A percentile compares a stretch with the other conserved stretches of the same genome.
These are phyloP conservation scores for Erythrophleum ivorense DNA, from an alignment of 331 rosid species.

Conservation along the genomic window DNA sequence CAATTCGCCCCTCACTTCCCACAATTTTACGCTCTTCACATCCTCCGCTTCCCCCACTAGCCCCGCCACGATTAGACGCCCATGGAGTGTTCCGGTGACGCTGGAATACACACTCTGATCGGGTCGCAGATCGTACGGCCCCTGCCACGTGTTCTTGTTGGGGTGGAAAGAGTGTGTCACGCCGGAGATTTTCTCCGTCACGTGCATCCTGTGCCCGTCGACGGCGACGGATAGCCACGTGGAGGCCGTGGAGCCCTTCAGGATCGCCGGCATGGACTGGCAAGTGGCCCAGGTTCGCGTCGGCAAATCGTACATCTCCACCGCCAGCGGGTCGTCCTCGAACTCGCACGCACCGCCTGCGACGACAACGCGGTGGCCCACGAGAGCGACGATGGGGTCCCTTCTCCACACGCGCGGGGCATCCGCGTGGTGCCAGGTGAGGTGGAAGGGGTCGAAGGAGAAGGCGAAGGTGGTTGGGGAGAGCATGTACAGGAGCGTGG, in stretches of 20 bases:
- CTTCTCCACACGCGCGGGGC: constrained; percentile 62
- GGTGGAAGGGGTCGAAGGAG: constrained; percentile 66
- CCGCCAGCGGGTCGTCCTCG: constrained; percentile 66
- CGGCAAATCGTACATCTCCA: constrained; percentile 60
- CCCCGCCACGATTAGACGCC: constrained; percentile 57
- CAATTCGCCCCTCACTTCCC: constrained; percentile 55
- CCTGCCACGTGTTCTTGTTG: constrained; percentile 51
- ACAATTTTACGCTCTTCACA: constrained; percentile 52
- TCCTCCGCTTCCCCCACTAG: constrained; percentile 51
- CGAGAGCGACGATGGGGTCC: constrained; percentile 64
- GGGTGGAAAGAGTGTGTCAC: constrained; percentile 60
- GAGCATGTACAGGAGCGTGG: constrained; percentile 62
- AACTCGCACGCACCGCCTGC: constrained; percentile 67
- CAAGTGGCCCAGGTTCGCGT: constrained; percentile 52
- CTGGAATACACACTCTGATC: constrained; percentile 31
- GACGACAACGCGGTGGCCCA: constrained; percentile 48
- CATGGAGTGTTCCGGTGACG: constrained; percentile 41
- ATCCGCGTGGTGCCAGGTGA: constrained; percentile 51
- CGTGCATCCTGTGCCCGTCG: constrained; percentile 42
- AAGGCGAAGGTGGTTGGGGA: constrained; percentile 55
- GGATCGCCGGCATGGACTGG: constrained; percentile 56
- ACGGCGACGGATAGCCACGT: constrained; percentile 67
- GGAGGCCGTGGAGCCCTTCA: constrained; percentile 58
- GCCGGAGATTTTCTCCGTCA: constrained; percentile 62
- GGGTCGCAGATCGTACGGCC: constrained; percentile 60